These are phyloP conservation scores for Tricladium varicosporioides DNA, from an alignment of 2,329 filamentous ascomycete species.

Conservation along the genomic window DNA sequence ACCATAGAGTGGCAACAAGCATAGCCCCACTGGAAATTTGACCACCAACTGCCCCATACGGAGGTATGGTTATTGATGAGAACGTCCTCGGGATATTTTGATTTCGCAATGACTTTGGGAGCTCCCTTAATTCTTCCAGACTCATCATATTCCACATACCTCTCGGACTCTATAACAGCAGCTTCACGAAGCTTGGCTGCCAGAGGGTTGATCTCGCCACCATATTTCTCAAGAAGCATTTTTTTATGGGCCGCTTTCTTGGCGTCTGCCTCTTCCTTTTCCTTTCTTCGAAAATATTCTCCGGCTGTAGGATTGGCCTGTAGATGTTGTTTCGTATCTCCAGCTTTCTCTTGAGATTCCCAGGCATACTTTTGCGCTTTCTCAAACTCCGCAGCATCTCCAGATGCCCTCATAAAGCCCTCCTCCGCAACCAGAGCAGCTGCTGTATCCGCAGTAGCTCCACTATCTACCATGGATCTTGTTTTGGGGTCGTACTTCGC, in stretches of 20 bases:
- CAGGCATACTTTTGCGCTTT: conserved; percentile 86
- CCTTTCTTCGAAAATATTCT: conserved; percentile 78
- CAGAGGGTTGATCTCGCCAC: conserved; percentile 58
- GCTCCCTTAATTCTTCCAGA: conserved; percentile 86
- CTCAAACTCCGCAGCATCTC: conserved; percentile 91
- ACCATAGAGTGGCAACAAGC: conserved; percentile 89
- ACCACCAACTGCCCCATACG: conserved; percentile 98
- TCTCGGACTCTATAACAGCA: conserved; percentile 76
- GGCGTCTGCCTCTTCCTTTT: conserved; percentile 68
- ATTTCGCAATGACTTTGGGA: conserved; percentile 72
- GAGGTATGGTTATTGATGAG: conserved; percentile 86
- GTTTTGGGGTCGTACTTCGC: conserved; percentile 98
- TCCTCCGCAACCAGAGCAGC: conserved; percentile 87
- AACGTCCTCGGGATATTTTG: conserved; percentile 89
- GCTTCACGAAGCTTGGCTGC: conserved; percentile 63
- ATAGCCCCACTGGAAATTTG: conserved; percentile 92
- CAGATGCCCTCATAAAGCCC: conserved; percentile 83
- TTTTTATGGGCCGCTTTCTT: conserved; percentile 68
- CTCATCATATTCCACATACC: conserved; percentile 93
- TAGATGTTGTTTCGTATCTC: conserved; percentile 78
- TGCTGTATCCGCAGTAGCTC: conserved; percentile 75
- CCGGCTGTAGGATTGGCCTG: conserved; percentile 97
- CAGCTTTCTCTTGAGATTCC: conserved; percentile 85
- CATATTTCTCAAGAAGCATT: conserved; percentile 78
- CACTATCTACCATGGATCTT: conserved; percentile 81